These are phyloP conservation scores for Wickerhamiella pararugosa DNA, from an alignment of 1,139 yeast genomes.

Conservation along the genomic window DNA sequence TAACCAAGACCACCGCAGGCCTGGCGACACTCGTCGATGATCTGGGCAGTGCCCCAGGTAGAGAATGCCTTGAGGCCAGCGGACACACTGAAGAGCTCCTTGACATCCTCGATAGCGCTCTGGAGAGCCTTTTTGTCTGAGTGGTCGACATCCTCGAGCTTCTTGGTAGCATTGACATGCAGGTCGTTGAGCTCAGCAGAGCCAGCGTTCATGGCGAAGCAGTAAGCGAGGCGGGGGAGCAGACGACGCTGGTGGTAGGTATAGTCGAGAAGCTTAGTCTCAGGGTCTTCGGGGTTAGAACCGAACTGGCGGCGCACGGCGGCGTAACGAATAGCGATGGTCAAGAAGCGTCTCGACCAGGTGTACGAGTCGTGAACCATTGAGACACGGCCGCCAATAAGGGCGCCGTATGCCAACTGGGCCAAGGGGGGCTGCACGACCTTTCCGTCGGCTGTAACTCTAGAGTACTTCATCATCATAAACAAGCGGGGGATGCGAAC, in stretches of 20 bases:
- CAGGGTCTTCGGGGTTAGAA: conserved; percentile 26
- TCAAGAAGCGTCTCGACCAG: conserved; percentile 61
- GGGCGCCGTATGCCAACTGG: conserved; percentile 75
- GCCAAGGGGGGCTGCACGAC: conserved; percentile 63
- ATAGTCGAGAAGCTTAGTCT: conserved; percentile 48
- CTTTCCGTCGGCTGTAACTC: conserved; percentile 51
- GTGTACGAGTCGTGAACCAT: conserved; percentile 81
- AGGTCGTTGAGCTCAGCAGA: conserved; percentile 49
- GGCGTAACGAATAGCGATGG: conserved; percentile 78
- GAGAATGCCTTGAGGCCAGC: conserved; percentile 75
- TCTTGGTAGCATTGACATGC: conserved; percentile 36
- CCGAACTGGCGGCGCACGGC: conserved; percentile 83
- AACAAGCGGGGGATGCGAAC: conserved; percentile 73
- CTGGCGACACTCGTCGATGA: conserved; percentile 75
- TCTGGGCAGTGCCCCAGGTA: conserved; percentile 63
- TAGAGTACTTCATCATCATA: conserved; percentile 70
- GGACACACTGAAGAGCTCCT: conserved; percentile 63
- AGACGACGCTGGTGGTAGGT: conserved; percentile 78
- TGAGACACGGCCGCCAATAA: conserved; percentile 74
- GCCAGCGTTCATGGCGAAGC: conserved; percentile 65
- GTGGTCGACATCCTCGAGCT: conserved; percentile 28
- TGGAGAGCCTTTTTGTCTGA: conserved; percentile 25
- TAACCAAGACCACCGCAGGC: conserved; percentile 92
- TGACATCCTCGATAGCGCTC: conserved; percentile 42
- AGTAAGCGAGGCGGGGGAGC: conserved; percentile 62